These are phyloP conservation scores for Zygotorulaspora florentina DNA, from an alignment of 805 yeast species.

Conservation along the genomic window DNA sequence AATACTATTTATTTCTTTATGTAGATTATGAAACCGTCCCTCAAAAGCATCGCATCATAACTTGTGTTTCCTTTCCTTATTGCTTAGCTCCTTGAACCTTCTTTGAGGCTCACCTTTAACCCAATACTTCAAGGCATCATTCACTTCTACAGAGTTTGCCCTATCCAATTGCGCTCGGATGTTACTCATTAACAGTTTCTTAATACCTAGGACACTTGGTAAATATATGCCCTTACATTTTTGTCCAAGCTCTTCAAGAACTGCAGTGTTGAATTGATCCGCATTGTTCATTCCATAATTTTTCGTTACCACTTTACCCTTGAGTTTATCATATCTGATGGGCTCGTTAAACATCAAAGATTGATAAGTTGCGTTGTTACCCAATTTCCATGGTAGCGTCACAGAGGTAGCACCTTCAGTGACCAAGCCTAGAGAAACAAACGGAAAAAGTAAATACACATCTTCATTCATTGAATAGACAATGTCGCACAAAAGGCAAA, in stretches of 20 bases:
- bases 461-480: slow-evolving; percentile 61
- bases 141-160: slow-evolving; percentile 61
- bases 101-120: slow-evolving; percentile 67
- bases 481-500: slow-evolving; percentile 72
- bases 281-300: slow-evolving; percentile 43
- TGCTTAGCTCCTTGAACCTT: slow-evolving; percentile 54
- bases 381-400: slow-evolving; percentile 65
- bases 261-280: slow-evolving; percentile 45
- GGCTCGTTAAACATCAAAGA: slow-evolving; percentile 68
- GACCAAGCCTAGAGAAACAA: slow-evolving; percentile 76
- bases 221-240: slow-evolving; percentile 37
- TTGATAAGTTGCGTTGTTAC: slow-evolving; percentile 67
- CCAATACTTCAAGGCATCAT: slow-evolving; percentile 68
- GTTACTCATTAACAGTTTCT: slow-evolving; percentile 36
- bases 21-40: neutral
- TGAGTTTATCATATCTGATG: slow-evolving; percentile 54
- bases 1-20: neutral
- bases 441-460: slow-evolving; percentile 64
- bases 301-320: slow-evolving; percentile 60
- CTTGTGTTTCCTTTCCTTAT: slow-evolving; percentile 58
- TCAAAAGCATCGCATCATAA: slow-evolving; percentile 33
- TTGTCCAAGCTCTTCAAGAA: slow-evolving; percentile 38
- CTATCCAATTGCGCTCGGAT: slow-evolving; percentile 37
- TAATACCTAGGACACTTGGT: slow-evolving; percentile 43
- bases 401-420: slow-evolving; percentile 76